A percentile compares a stretch with the other conserved stretches of the same genome.
Conservation (phyloP, 2,329 filamentous ascomycete genomes). For the Plenodomus lindquistii region DNA sequence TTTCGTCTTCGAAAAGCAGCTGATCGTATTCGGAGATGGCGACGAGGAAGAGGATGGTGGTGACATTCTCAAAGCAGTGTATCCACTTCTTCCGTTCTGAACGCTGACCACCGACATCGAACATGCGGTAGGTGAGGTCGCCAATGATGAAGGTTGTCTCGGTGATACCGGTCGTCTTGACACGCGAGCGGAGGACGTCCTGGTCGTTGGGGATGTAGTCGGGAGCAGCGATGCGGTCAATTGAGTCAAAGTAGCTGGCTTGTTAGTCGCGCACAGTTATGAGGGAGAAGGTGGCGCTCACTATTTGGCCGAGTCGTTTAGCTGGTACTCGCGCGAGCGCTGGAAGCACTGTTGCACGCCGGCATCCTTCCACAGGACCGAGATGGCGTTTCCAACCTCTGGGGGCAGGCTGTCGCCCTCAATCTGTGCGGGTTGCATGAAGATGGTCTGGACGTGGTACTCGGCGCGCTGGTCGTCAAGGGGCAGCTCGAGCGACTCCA, state of each 20-base stretch:
- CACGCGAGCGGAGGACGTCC: conserved; percentile 91
- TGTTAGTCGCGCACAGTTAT: neutral
- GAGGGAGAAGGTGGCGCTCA: conserved; percentile 54
- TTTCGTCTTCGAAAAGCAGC: conserved; percentile 93
- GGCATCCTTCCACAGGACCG: conserved; percentile 87
- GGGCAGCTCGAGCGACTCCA: conserved; percentile 74
- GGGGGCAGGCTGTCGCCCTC: conserved; percentile 93
- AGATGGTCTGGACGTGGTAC: conserved; percentile 97
- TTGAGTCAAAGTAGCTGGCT: conserved; percentile 89
- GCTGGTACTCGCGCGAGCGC: conserved; percentile 90
- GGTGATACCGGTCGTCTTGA: conserved; percentile 97
- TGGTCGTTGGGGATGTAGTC: conserved; percentile 96
- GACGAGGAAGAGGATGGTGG: conserved; percentile 93
- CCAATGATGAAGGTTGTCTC: conserved; percentile 96
- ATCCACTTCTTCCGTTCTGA: conserved; percentile 99
- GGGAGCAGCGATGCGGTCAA: conserved; percentile 84
- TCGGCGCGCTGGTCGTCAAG: conserved; percentile 91
- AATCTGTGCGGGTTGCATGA: conserved; percentile 97
- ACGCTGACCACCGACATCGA: conserved; percentile 93
- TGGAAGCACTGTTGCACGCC: conserved; percentile 96
- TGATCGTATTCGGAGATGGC: conserved; percentile 98
- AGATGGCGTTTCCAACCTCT: conserved; percentile 91
- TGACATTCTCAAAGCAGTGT: conserved; percentile 98
- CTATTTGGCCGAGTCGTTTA: conserved; percentile 97
- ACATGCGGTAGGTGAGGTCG: conserved; percentile 94